Evolutionary conservation across 805 yeast species (phyloP).

Genomic region (Sungouiella blattae): DNA sequence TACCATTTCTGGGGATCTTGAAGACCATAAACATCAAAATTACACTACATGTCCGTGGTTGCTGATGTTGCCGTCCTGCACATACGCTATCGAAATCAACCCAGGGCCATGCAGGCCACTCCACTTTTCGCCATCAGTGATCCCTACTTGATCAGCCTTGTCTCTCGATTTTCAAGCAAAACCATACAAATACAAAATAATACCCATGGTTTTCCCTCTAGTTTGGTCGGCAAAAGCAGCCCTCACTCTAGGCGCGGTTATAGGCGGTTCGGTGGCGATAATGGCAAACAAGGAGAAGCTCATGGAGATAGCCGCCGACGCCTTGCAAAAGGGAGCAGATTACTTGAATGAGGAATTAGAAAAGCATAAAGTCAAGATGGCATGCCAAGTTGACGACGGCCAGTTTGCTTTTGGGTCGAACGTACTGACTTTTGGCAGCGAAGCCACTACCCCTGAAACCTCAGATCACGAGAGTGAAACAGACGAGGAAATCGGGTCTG

Average conservation of each 20-base stretch:
- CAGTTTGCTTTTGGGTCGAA: not conserved
- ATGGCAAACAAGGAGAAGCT: conserved; percentile 9
- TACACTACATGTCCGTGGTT: no score
- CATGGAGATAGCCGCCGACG: conserved; percentile 7
- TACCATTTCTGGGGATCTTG: no score
- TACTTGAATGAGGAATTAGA: conserved; percentile 3
- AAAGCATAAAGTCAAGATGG: conserved; percentile 4
- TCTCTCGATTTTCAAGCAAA: no score
- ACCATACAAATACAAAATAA: no score
- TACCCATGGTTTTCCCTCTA: conserved; percentile 5
- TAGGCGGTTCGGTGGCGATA: conserved; percentile 12
- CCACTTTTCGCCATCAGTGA: no score
- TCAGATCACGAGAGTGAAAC: conserved; percentile 6
- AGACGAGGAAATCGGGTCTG: no score
- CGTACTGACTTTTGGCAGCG: conserved; percentile 2
- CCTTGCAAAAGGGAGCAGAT: conserved; percentile 9
- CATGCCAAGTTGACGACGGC: conserved; percentile 1
- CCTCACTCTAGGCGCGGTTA: conserved; percentile 9
- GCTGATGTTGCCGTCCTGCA: no score
- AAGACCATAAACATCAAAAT: no score
- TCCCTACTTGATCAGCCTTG: no score
- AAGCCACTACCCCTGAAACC: conserved; percentile 11
- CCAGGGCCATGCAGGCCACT: no score
- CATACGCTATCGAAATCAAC: no score
- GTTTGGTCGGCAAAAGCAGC: conserved; percentile 11